Conservation (phyloP, 805 yeast genomes). For the Teunomyces gatunensis region DNA sequence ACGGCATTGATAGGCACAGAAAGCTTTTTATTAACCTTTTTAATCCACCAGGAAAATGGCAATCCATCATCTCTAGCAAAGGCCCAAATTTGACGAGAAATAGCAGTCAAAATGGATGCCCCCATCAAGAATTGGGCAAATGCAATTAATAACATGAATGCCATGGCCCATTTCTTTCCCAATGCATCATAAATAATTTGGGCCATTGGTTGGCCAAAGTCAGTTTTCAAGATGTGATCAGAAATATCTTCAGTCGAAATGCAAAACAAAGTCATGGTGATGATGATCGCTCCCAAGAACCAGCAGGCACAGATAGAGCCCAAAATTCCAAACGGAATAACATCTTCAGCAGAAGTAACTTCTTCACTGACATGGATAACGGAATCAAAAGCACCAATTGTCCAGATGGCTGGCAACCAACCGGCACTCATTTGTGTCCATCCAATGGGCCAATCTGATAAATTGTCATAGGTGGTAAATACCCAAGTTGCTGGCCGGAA, state of each 20-base stretch:
- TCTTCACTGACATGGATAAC: constrained; percentile 74
- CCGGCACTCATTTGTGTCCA: constrained; percentile 52
- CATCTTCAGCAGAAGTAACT: constrained; percentile 57
- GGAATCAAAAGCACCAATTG: constrained; percentile 71
- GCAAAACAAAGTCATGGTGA: constrained; percentile 54
- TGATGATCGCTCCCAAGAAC: constrained; percentile 55
- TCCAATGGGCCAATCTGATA: constrained; percentile 56
- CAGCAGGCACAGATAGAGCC: constrained; percentile 57
- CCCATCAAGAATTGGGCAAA: constrained; percentile 68
- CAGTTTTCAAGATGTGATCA: constrained; percentile 37
- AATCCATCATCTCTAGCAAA: constrained; percentile 76
- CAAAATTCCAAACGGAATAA: constrained; percentile 65
- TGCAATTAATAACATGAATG: constrained; percentile 57
- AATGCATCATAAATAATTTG: constrained; percentile 61
- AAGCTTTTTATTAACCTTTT: constrained; percentile 52
- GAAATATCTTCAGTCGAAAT: constrained; percentile 45
- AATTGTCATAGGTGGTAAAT: constrained; percentile 51
- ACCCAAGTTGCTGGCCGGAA: constrained; percentile 46
- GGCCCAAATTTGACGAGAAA: constrained; percentile 72
- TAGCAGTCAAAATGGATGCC: constrained; percentile 57
- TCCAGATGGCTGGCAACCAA: constrained; percentile 74
- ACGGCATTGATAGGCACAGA: constrained; percentile 67
- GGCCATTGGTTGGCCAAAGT: constrained; percentile 62
- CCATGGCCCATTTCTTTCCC: constrained; percentile 64
- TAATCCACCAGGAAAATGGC: constrained; percentile 56